These are phyloP conservation scores for Seminavis robusta DNA, from an alignment of 108 stramenopile genomes.

Conservation along the genomic window DNA sequence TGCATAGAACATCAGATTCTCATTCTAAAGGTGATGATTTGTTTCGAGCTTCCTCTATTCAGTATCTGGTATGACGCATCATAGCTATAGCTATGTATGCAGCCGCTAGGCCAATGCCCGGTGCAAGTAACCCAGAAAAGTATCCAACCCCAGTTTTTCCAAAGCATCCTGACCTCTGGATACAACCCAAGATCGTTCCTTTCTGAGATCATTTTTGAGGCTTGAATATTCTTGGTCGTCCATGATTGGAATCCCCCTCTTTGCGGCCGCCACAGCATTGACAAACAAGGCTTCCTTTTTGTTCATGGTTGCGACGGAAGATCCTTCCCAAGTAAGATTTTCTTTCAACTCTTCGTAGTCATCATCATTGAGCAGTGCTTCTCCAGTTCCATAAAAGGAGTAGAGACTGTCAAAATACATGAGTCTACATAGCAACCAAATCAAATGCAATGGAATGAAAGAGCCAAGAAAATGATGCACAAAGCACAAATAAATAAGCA, in stretches of 20 bases:
- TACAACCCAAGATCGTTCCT: conserved; percentile 9
- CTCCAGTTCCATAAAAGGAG: conserved; percentile 10
- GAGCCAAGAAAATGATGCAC: not conserved
- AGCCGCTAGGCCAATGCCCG: too few relatives aligned
- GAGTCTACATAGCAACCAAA: too few relatives aligned
- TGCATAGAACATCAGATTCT: too few relatives aligned
- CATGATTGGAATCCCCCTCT: conserved; percentile 15
- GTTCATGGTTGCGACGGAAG: conserved; percentile 14
- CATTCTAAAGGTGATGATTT: too few relatives aligned
- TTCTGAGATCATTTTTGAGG: conserved; percentile 6
- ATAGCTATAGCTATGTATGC: too few relatives aligned
- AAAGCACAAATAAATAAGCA: not conserved
- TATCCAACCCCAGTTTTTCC: conserved; percentile 18
- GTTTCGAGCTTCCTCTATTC: too few relatives aligned
- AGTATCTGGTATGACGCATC: too few relatives aligned
- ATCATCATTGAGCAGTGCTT: conserved; percentile 5
- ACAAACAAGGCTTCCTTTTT: conserved; percentile 13
- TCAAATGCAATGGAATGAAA: not conserved
- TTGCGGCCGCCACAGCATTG: conserved; percentile 11
- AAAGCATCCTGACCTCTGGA: conserved; percentile 11
- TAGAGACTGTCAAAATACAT: conserved; percentile 7
- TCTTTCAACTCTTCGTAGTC: conserved; percentile 16
- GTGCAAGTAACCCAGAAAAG: too few relatives aligned
- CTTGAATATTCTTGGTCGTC: conserved; percentile 9
- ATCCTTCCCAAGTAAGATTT: conserved; percentile 22